Base-by-base conservation (phyloP, 768 basidiomycete species). In the Pleurotus platypus region DNA sequence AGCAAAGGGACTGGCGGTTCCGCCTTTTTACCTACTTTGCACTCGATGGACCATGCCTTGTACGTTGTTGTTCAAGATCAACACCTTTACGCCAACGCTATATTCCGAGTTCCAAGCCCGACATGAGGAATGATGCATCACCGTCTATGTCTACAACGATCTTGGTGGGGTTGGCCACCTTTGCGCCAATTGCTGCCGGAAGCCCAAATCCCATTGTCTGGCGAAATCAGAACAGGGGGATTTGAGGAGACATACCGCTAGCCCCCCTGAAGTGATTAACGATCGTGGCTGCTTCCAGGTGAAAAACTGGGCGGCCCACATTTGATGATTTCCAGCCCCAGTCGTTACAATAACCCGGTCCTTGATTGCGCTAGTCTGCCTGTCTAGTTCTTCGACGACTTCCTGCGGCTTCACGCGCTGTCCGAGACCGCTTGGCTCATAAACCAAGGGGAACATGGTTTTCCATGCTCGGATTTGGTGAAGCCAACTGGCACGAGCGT, bases 111-210 rank as follows among this genome's bases (percentile, higher is more conserved):
- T 99, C 97, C 96, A 98, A 98, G 0, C 94, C 96, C 1, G 97
- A 98, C 97, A 98, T 99, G 66, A 91, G 93, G 76, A 98, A 95
- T n/a, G 93, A 96, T 0, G 97, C 97, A 69, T 99, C 97, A 12
- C 97, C 97, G 64, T 99, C 97, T 60, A 98, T 87, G 69, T 99
- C 95, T 48, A 99, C 77, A 57, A 99, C 96, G 55, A 83, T 89
- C 75, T 98, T 98, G 27, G 92, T 72, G 0, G 96, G 96, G 0
- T 89, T 88, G 18, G 93, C 97, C 30, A 98, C 94, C 72, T 99
- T 99, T 61, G 96, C 95, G 48, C 97, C 97, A 56, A 98, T 92
- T 46, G 94, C 91, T 0, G 93, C 79, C 1, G 96, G 97, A 0
- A 99, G 80, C 65, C 97, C 96, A 71, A 92, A 99, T 64, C 96